phyloP scores from a whole-genome alignment of 1,139 yeast genomes.

The Chernovozyma aurita region DNA sequence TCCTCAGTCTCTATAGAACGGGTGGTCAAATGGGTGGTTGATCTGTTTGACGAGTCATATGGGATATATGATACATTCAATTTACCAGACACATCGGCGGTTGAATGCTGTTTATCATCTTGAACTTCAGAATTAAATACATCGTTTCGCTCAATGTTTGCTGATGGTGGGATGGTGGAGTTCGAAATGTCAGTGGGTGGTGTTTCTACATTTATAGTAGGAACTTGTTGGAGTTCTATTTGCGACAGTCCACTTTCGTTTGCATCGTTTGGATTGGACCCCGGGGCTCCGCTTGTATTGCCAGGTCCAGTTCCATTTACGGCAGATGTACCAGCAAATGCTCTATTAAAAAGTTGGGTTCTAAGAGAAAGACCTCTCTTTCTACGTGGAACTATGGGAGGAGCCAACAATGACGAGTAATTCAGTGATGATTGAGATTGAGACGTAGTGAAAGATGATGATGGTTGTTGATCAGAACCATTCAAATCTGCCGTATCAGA shows the following conservation, averaged over 20 bases:
- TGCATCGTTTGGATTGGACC: not conserved
- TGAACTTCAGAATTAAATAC: too few relatives aligned
- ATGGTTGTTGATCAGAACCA: too few relatives aligned
- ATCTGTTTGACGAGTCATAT: constrained; percentile 17
- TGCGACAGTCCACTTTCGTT: not conserved
- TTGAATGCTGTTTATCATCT: not conserved
- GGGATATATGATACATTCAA: constrained; percentile 12
- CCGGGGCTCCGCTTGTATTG: too few relatives aligned
- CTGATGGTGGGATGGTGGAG: not conserved
- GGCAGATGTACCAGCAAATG: constrained; percentile 12
- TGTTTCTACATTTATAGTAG: constrained; percentile 2
- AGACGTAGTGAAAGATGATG: too few relatives aligned
- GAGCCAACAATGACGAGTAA: not conserved
- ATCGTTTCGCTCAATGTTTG: not conserved
- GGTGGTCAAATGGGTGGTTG: constrained; percentile 27
- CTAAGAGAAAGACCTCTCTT: constrained; percentile 72
- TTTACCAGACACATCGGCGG: not conserved
- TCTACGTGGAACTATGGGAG: constrained; percentile 35
- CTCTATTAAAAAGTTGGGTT: constrained; percentile 64
- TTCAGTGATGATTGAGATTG: too few relatives aligned
- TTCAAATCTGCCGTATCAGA: too few relatives aligned
- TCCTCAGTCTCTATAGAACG: constrained; percentile 17
- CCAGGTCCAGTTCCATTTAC: not conserved
- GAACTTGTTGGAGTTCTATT: constrained; percentile 1
- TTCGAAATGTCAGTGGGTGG: constrained; percentile 6